Percentiles rank a stretch among this genome's conserved stretches.
Evolutionary conservation across 805 yeast species (phyloP).

Genomic region (Lipomyces yamanashiensis): DNA sequence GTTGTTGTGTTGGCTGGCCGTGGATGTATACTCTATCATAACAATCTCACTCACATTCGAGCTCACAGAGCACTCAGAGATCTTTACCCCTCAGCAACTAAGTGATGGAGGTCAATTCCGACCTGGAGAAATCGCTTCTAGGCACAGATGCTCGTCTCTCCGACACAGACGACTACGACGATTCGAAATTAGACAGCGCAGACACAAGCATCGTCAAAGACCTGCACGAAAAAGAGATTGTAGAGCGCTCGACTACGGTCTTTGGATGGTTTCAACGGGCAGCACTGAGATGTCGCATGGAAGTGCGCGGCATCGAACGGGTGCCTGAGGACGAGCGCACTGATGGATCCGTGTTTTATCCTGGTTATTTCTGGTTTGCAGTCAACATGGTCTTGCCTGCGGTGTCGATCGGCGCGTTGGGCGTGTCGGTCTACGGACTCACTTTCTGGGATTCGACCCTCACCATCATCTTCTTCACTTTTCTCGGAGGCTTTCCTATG

Average conservation of each 20-base stretch:
- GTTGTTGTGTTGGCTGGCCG: too few relatives aligned
- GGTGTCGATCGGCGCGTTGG: conserved; percentile 74
- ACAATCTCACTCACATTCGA: too few relatives aligned
- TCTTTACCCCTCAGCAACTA: not conserved
- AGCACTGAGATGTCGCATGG: conserved; percentile 40
- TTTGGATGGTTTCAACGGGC: conserved; percentile 1
- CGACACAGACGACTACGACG: not conserved
- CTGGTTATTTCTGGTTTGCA: conserved; percentile 73
- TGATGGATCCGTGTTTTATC: conserved; percentile 60
- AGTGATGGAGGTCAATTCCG: not conserved
- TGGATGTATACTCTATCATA: too few relatives aligned
- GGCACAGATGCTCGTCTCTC: not conserved
- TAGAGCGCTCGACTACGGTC: not conserved
- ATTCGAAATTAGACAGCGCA: not conserved
- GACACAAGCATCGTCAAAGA: not conserved
- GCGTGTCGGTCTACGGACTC: conserved; percentile 65
- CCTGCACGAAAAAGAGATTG: conserved; percentile 5
- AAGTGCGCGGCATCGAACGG: conserved; percentile 78
- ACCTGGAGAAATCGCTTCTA: not conserved
- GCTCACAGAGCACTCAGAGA: too few relatives aligned
- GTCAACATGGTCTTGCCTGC: conserved; percentile 89
- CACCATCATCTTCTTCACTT: conserved; percentile 70
- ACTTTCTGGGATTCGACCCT: conserved; percentile 75
- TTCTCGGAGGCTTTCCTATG: conserved; percentile 75
- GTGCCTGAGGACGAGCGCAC: conserved; percentile 78